A percentile compares a stretch with the other conserved stretches of the same genome.
Conservation (phyloP, 306 rosid genomes). For the Sechiopsis laciniata region DNA sequence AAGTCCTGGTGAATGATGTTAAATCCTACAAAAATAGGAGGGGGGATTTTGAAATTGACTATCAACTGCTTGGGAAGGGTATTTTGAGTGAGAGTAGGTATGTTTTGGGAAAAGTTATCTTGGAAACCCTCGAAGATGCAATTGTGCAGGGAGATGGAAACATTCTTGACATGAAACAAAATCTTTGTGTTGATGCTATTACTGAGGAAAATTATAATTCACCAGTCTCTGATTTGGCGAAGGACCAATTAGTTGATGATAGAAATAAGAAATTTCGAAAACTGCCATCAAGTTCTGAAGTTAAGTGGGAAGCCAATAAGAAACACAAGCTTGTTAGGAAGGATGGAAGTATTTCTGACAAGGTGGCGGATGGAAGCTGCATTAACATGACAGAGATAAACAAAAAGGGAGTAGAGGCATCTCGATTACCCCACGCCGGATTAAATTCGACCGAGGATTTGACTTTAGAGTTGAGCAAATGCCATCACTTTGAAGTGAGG, state of each 20-base stretch:
- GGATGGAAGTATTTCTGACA: slow-evolving; percentile 20
- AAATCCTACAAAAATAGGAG: slow-evolving; percentile 38
- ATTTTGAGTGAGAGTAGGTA: slow-evolving; percentile 46
- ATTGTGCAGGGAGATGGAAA: slow-evolving; percentile 29
- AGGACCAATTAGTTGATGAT: slow-evolving; percentile 25
- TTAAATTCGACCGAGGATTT: slow-evolving; percentile 23
- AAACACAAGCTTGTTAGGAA: slow-evolving; percentile 35
- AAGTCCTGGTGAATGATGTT: slow-evolving; percentile 34
- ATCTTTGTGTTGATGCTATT: slow-evolving; percentile 22
- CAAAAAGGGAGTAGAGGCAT: slow-evolving; percentile 22
- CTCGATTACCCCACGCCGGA: slow-evolving; percentile 22
- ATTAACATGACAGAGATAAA: slow-evolving; percentile 24
- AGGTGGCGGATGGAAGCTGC: slow-evolving; percentile 20
- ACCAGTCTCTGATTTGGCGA: slow-evolving; percentile 27
- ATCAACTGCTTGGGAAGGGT: slow-evolving; percentile 46
- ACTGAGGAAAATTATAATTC: slow-evolving; percentile 23
- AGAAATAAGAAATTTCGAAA: slow-evolving; percentile 27
- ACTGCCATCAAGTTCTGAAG: slow-evolving; percentile 23
- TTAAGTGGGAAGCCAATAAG: slow-evolving; percentile 29
- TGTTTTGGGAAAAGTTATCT: slow-evolving; percentile 67
- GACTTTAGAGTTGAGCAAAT: slow-evolving; percentile 12
- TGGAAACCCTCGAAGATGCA: slow-evolving; percentile 56
- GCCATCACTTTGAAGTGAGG: slow-evolving; percentile 16
- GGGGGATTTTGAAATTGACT: slow-evolving; percentile 45
- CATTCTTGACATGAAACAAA: slow-evolving; percentile 31